Conservation (phyloP, 148 eudicot genomes). For the Silene latifolia region DNA sequence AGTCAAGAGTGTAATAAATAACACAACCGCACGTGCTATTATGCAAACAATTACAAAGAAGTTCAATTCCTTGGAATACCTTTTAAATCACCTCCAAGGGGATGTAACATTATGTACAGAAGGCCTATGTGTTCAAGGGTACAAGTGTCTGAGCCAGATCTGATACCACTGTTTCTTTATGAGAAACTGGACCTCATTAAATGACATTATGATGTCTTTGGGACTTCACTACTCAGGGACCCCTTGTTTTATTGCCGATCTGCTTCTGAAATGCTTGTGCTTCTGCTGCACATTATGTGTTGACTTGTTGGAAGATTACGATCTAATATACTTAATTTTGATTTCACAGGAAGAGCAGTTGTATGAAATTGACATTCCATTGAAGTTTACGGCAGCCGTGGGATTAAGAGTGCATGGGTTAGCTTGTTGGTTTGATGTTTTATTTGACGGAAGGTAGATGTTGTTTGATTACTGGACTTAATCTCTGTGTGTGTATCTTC, state of each 20-base stretch:
- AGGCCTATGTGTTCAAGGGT: background rate
- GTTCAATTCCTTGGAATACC: background rate
- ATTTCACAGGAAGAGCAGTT: constrained; percentile 84
- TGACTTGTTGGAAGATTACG: background rate
- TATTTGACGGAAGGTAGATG: constrained; percentile 87
- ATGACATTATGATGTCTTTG: background rate
- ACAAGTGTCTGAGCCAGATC: constrained; percentile 4
- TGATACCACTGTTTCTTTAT: background rate
- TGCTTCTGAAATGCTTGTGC: background rate
- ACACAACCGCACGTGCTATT: too few species aligned
- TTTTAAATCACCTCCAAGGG: background rate
- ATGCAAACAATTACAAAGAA: background rate
- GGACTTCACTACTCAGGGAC: background rate
- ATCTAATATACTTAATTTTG: background rate
- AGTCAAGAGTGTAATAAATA: too few species aligned
- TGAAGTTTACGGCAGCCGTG: constrained; percentile 69
- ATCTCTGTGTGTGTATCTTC: background rate
- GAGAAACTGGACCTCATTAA: background rate
- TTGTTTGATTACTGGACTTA: background rate
- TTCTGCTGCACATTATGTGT: background rate
- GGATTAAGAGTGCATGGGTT: constrained; percentile 92
- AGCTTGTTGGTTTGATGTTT: constrained; percentile 98
- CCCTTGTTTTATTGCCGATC: background rate
- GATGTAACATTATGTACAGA: background rate
- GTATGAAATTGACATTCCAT: constrained; percentile 84